Percentiles rank a stretch among this genome's conserved stretches.
Conservation (phyloP, 306 rosid genomes). For the Cicer chorassanicum region DNA sequence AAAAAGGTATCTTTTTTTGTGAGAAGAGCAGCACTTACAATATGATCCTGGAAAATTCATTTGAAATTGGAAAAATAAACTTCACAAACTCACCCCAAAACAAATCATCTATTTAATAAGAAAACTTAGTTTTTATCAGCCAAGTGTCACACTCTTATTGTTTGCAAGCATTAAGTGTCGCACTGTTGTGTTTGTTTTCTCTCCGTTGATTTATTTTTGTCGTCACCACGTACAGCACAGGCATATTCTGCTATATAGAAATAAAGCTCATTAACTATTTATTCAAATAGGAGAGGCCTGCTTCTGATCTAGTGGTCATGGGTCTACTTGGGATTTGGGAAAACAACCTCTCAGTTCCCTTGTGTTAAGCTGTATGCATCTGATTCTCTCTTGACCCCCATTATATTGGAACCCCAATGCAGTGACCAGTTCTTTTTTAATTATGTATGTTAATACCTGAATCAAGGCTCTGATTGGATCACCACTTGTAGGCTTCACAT, state of each 20-base stretch:
- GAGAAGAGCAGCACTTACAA: conserved; percentile 91
- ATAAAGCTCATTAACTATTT: conserved; percentile 15
- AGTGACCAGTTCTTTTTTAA: not conserved
- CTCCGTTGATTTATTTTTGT: not conserved
- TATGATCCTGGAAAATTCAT: conserved; percentile 75
- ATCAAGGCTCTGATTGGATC: conserved; percentile 93
- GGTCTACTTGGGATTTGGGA: not conserved
- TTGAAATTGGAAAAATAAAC: conserved; percentile 17
- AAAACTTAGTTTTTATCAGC: not conserved
- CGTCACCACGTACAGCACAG: not conserved
- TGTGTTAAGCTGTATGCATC: conserved; percentile 4
- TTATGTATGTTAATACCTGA: conserved; percentile 63
- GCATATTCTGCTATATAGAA: not conserved
- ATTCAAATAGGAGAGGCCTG: conserved; percentile 25
- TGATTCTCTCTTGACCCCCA: conserved; percentile 17
- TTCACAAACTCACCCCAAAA: conserved; percentile 27
- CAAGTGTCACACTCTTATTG: not conserved
- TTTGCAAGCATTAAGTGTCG: not conserved
- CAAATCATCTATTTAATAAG: not conserved
- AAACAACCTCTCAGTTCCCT: not conserved
- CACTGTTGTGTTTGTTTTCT: not conserved
- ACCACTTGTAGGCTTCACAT: conserved; percentile 97
- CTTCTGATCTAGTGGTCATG: not conserved
- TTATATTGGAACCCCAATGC: conserved; percentile 6
- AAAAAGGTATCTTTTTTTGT: conserved; percentile 87